phyloP scores from a whole-genome alignment of 768 basidiomycete genomes.

The Collybia sordida region DNA sequence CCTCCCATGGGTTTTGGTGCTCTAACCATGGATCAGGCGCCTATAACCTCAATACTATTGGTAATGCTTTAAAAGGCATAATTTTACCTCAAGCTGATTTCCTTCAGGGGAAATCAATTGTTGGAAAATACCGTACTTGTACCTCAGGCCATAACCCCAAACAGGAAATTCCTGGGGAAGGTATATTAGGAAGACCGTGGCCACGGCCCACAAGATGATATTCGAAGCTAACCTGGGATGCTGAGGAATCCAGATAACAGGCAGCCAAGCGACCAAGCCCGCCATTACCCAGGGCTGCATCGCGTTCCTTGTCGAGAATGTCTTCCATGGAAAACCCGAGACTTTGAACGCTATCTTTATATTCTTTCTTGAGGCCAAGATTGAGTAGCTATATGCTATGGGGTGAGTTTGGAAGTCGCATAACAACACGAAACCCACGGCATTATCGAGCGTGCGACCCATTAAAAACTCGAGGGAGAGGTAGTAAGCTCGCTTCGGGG shows the following conservation, averaged over 20 bases:
- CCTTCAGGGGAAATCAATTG: constrained; percentile 85
- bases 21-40: constrained; percentile 94
- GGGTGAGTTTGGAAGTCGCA: constrained; percentile 39
- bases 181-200: constrained; percentile 34
- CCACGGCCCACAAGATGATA: constrained; percentile 44
- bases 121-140: constrained; percentile 97
- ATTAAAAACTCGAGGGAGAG: constrained; percentile 93
- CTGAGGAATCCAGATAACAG: constrained; percentile 93
- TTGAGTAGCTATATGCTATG: constrained; percentile 68
- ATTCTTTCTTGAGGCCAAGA: constrained; percentile 79
- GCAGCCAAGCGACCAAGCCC: constrained; percentile 95
- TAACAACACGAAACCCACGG: constrained; percentile 48
- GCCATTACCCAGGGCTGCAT: constrained; percentile 94
- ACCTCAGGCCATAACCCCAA: constrained; percentile 94
- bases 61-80: background rate
- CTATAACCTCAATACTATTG: constrained; percentile 17
- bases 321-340: constrained; percentile 94
- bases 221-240: constrained; percentile 71
- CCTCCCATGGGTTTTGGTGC: constrained; percentile 85
- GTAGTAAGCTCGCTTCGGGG: constrained; percentile 92
- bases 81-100: constrained; percentile 66
- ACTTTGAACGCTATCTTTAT: constrained; percentile 59
- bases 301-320: constrained; percentile 84
- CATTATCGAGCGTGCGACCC: constrained; percentile 76
- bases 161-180: constrained; percentile 69